Conservation (phyloP, 768 basidiomycete species). For the Leccinum truebloodii region DNA sequence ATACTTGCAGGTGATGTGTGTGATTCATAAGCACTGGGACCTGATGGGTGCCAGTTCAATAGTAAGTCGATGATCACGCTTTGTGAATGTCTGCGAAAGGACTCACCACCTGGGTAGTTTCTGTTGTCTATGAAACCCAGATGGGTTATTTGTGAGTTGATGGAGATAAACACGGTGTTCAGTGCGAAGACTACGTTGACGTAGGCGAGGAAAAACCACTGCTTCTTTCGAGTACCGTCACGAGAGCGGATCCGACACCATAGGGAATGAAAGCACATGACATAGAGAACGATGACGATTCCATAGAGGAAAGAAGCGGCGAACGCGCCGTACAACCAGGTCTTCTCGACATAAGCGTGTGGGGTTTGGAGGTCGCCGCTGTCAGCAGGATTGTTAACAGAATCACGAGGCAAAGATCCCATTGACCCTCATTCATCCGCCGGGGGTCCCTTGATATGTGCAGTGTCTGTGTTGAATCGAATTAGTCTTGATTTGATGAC, state of each 20-base stretch:
- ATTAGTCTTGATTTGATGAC: not conserved
- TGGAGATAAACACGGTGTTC: constrained; percentile 28
- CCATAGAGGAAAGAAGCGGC: constrained; percentile 30
- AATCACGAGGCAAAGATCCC: not conserved
- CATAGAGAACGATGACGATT: constrained; percentile 25
- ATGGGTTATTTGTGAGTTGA: constrained; percentile 27
- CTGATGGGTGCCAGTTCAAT: constrained; percentile 8
- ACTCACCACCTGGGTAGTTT: constrained; percentile 33
- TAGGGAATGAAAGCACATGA: constrained; percentile 31
- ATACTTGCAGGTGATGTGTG: constrained; percentile 27
- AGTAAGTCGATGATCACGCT: not conserved
- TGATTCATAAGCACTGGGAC: constrained; percentile 28
- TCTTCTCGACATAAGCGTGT: constrained; percentile 23
- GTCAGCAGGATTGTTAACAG: constrained; percentile 7
- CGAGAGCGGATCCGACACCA: constrained; percentile 24
- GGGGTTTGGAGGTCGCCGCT: constrained; percentile 12
- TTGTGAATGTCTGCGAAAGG: not conserved
- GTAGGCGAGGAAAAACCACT: constrained; percentile 33
- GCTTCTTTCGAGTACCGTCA: constrained; percentile 10
- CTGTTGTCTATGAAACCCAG: constrained; percentile 33
- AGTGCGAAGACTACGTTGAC: constrained; percentile 30
- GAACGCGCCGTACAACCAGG: constrained; percentile 35
- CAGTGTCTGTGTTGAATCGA: not conserved
- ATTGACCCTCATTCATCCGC: not conserved
- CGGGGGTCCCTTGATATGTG: not conserved